Conservation (phyloP, 108 stramenopile species). For the Pseudonitzschia delicatissima region DNA sequence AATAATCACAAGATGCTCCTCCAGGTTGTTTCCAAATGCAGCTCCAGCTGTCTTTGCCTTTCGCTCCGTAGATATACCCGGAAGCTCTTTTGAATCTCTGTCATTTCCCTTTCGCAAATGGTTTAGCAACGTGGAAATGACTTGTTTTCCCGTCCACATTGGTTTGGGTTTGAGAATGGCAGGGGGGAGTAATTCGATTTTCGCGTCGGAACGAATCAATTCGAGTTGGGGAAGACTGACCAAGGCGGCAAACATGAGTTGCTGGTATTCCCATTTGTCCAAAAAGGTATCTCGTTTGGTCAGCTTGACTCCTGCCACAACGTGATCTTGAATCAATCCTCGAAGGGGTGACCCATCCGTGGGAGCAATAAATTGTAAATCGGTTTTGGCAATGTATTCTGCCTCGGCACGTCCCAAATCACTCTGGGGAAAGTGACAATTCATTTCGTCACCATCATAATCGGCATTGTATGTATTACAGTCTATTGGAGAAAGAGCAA, state of each 20-base stretch:
- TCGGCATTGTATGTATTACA: constrained; percentile 99
- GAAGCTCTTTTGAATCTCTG: constrained; percentile 52
- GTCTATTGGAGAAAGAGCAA: constrained; percentile 38
- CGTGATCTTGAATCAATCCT: constrained; percentile 99
- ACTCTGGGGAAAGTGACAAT: constrained; percentile 98
- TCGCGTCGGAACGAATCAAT: constrained; percentile 63
- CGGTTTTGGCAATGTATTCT: constrained; percentile 88
- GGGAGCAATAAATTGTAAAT: constrained; percentile 95
- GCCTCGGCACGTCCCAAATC: constrained; percentile 96
- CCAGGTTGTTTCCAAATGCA: constrained; percentile 83
- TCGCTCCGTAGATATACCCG: constrained; percentile 83
- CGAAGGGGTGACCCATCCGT: constrained; percentile 97
- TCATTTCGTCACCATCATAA: constrained; percentile 99
- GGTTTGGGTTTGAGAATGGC: constrained; percentile 90
- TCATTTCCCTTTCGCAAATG: constrained; percentile 81
- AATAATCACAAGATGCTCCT: constrained; percentile 91
- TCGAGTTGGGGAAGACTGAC: constrained; percentile 90
- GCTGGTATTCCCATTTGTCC: constrained; percentile 90
- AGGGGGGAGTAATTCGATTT: constrained; percentile 90
- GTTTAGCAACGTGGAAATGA: constrained; percentile 85
- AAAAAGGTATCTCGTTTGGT: constrained; percentile 92
- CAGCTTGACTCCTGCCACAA: constrained; percentile 95
- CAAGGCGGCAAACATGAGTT: constrained; percentile 90
- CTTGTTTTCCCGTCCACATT: constrained; percentile 98
- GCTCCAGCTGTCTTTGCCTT: constrained; percentile 91